Evolutionary conservation across 495 filamentous ascomycete species (phyloP), one percentile per base, ranked within the genome.

Genomic region (Aspergillus baeticus): DNA sequence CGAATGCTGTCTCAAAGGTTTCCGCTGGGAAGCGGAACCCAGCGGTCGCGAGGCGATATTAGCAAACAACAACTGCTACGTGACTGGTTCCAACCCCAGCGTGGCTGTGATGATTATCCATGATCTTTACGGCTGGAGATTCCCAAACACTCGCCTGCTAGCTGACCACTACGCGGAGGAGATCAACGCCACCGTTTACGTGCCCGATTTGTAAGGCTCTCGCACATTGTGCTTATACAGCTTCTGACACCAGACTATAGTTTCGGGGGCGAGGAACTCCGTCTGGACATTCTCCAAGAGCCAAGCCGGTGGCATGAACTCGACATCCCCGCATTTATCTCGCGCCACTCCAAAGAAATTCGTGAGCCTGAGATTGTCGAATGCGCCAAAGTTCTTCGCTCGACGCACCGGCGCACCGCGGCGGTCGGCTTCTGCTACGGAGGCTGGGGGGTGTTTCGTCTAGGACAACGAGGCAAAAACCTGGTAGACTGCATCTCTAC

Each of bases 351-450:
- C 26, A 79, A 79, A 38, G 72, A 72, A 0, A 57, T 69, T 14
- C 81, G 82, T 37, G 75, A 77, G 45, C 77, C 79, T 0, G 80
- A 84, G 62, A 81, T 86, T 37, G 62, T 81, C 43, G 75, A 61
- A 0, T 79, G 67, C 36, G 82, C 83, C 0, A 60, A 66, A 54
- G 67, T 68, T 0, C 67, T 87, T 17, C 72, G 74, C 5, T 17
- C 21, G 6, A 50, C 71, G 23, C 71, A 76, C 62, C 65, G 65
- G 34, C 72, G 68, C 36, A 56, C 85, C 33, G 83, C 72, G 7
- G 82, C 82, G 2, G 66, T 86, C 17, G 84, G 84, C 4, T 86
- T 77, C 64, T 87, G 85, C 70, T 87, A 73, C 46, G 83, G 84
- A 47, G 83, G 81, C 1, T 85, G 82, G 82, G 82, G 74, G 0